Evolutionary conservation across 495 filamentous ascomycete genomes (phyloP).

Genomic region (Neurospora cerealis): DNA sequence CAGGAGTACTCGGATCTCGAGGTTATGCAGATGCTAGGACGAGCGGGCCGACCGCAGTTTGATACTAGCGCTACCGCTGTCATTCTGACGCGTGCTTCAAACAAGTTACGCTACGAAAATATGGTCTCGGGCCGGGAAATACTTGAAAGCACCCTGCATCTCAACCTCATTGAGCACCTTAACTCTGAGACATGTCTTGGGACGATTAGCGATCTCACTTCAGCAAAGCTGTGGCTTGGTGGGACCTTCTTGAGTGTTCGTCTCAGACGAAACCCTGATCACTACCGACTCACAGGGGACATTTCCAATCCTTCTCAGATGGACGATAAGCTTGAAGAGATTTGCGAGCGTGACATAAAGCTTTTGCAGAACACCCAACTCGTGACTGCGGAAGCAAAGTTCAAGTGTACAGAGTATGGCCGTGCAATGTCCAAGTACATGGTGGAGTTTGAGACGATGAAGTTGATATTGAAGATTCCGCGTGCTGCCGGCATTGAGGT

Average conservation of each 20-base stretch:
- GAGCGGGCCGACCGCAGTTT: constrained; percentile 89
- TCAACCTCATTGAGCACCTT: constrained; percentile 81
- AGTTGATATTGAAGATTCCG: constrained; percentile 54
- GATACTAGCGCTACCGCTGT: constrained; percentile 76
- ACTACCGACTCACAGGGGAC: constrained; percentile 63
- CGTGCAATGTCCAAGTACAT: constrained; percentile 91
- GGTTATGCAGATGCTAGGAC: constrained; percentile 96
- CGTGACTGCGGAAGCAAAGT: constrained; percentile 36
- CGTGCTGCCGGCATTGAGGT: constrained; percentile 51
- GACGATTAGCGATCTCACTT: constrained; percentile 58
- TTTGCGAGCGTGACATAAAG: constrained; percentile 71
- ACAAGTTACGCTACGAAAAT: constrained; percentile 63
- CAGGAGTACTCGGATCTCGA: constrained; percentile 84
- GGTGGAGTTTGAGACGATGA: constrained; percentile 87
- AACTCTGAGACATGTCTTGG: constrained; percentile 89
- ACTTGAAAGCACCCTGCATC: constrained; percentile 81
- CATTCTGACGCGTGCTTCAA: constrained; percentile 68
- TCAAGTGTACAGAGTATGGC: constrained; percentile 69
- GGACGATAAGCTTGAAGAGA: constrained; percentile 64
- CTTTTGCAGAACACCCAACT: constrained; percentile 54
- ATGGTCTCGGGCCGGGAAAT: constrained; percentile 76
- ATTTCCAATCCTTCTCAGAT: constrained; percentile 34
- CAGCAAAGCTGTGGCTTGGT: constrained; percentile 73
- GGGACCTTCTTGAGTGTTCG: constrained; percentile 85
- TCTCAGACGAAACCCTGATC: constrained; percentile 63